Evolutionary conservation across 768 basidiomycete genomes (phyloP), one percentile per base, ranked within the genome.

Genomic region (Lactarius psammicola): DNA sequence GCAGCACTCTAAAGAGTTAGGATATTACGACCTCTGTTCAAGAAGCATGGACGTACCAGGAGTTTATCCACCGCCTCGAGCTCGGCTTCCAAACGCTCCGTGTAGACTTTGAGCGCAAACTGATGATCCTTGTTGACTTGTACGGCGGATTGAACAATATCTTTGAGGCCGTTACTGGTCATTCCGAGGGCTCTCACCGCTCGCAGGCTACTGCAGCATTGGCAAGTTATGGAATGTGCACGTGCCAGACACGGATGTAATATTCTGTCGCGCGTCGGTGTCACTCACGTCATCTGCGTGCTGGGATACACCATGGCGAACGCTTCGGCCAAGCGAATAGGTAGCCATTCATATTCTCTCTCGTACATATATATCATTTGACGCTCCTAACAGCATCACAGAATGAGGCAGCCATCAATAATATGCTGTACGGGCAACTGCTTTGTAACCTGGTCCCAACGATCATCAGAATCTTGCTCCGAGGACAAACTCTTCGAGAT

Each of bases 291-390:
- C 13, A 33, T 44, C 40, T 4, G 15, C 23, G 36, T 49, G 46
- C 20, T 4, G 30, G 23, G 18, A 59, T 20, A 31, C 20, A 62
- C 30, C 31, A 62, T 67, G 89, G 89, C 89, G 36, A 88, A 90
- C 71, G 86, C 89, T 62, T 84, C 87, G 64, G 85, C 86, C 67
- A 91, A 91, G 76, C 84, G 86, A 61, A 90, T 87, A 72, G 88
- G 88, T 89, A 54, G n/a, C 53, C 42, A 6, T 31, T 18, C 26
- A 51, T 20, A 3, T 34, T 18, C 10, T 53, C 30, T 51, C 31
- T 15, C 26, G n/a, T 10, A 8, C 56, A 28, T 28, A 18, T 56
- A 8, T 34, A 18, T 55, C 60, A 15, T 20, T 30, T 59, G 33
- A 10, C 30, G 51, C 36, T 36, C 40, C 34, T 40, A 46, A 30